Base-by-base conservation (phyloP, 2,329 filamentous ascomycete species). In the Colletotrichum camelliae region DNA sequence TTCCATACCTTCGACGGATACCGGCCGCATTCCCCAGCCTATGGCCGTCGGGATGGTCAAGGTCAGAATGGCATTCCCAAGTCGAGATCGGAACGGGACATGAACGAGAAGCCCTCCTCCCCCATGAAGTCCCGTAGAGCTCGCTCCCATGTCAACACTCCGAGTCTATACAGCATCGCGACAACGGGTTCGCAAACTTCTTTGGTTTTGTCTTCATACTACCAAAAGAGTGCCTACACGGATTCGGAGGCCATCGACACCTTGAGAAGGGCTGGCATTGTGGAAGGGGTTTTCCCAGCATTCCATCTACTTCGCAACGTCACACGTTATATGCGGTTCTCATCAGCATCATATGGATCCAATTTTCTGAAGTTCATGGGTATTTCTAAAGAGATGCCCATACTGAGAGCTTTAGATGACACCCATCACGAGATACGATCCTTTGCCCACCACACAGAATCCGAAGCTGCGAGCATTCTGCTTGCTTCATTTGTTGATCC, bases 401-500 rank as follows among this genome's bases (percentile, higher is more conserved):
- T 84, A 2, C 72, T 87, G 13, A 77, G 77, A 24, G 83, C 84
- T 18, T 80, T 85, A 70, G 87, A 90, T 76, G 86, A 87, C 67
- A 89, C 87, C 2, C 91, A 93, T 79, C 85, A 88, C 68, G 91
- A 94, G 79, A 87, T 93, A 35, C 88, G 91, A 7, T 91, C 91
- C 4, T 94, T 93, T 79, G 91, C 91, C 1, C 89, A 90, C 62
- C 92, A 94, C 80, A 93, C 92, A 1, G 88, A 90, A 64, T 87
- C 91, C 0, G 87, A 90, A 4, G 85, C 90, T 1, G 87, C 88
- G 55, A 92, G 89, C 67, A 89, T 94, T 61, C 84, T 95, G 2
- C 84, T 95, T 4, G 93, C 93, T 0, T 95, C 93, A 1, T 94
- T 94, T 80, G 90, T 94, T 55, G 93, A 95, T 79, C 89, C 91